phyloP scores from a whole-genome alignment of 768 basidiomycete genomes.

The Rhodotorula taiwanensis region DNA sequence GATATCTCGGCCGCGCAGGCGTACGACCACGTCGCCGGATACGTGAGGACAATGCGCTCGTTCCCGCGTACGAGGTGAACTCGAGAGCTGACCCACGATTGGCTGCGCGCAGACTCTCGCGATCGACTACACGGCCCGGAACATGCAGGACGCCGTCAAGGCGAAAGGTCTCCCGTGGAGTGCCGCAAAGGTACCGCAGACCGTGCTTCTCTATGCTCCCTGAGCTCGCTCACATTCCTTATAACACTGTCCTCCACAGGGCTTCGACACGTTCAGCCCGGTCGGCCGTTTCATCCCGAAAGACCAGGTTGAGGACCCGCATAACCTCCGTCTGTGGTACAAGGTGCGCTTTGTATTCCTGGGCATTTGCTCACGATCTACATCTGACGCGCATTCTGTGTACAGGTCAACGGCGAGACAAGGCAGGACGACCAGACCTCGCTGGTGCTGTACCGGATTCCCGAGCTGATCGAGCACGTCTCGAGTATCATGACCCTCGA shows the following conservation, averaged over 20 bases:
- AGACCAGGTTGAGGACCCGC: conserved; percentile 59
- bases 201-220: no score
- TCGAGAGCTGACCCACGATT: not conserved
- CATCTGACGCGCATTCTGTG: not conserved
- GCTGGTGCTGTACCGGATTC: conserved; percentile 90
- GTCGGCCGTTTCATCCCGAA: conserved; percentile 74
- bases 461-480: conserved; percentile 76
- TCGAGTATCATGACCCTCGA: conserved; percentile 97
- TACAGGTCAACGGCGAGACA: conserved; percentile 69
- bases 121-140: conserved; percentile 93
- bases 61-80: no score
- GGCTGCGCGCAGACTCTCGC: conserved; percentile 53
- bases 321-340: conserved; percentile 67
- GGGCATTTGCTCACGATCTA: not conserved
- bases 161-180: conserved; percentile 94
- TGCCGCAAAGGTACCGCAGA: conserved; percentile 58
- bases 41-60: no score
- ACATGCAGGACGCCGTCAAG: conserved; percentile 87
- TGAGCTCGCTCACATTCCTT: not conserved
- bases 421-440: conserved; percentile 79
- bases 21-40: conserved; percentile 76
- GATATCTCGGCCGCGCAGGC: conserved; percentile 71
- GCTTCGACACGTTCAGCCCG: conserved; percentile 83
- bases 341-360: conserved; percentile 50
- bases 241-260: conserved; percentile 42